phyloP scores from a whole-genome alignment of 1,284 basidiomycete genomes.

The Exobasidium rhododendri region DNA sequence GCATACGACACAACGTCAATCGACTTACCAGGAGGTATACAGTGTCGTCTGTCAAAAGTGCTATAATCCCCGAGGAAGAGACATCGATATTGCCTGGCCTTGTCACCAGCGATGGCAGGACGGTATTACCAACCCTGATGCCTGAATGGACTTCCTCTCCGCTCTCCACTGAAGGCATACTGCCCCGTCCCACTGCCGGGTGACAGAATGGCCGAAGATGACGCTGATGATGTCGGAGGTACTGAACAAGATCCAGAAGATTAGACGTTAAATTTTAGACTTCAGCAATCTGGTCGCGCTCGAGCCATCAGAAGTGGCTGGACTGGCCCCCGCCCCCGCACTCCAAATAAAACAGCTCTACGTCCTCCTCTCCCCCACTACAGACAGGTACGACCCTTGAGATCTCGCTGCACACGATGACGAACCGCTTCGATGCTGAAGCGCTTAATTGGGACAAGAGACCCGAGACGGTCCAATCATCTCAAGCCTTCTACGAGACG shows the following conservation, averaged over 20 bases:
- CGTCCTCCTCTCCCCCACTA: too few relatives aligned
- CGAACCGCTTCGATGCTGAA: constrained; percentile 15
- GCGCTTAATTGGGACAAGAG: constrained; percentile 14
- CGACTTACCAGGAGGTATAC: not conserved
- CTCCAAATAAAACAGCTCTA: too few relatives aligned
- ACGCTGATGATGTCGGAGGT: not conserved
- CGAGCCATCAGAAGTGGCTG: not conserved
- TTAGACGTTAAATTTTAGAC: not conserved
- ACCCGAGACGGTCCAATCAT: constrained; percentile 13
- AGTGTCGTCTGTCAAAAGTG: not conserved
- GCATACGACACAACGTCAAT: not conserved
- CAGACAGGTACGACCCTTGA: too few relatives aligned
- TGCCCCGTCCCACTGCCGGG: not conserved
- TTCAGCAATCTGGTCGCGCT: too few relatives aligned
- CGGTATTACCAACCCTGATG: not conserved
- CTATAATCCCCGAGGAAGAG: not conserved
- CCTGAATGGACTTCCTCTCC: not conserved
- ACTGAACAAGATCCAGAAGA: not conserved
- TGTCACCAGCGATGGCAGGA: not conserved
- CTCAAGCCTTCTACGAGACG: constrained; percentile 13
- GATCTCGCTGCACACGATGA: too few relatives aligned
- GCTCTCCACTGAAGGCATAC: not conserved
- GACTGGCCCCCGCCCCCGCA: too few relatives aligned
- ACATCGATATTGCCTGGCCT: constrained; percentile 1
- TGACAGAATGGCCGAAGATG: not conserved